These are phyloP conservation scores for Ceratocystis variospora DNA, from an alignment of 2,329 filamentous ascomycete species.

Conservation along the genomic window DNA sequence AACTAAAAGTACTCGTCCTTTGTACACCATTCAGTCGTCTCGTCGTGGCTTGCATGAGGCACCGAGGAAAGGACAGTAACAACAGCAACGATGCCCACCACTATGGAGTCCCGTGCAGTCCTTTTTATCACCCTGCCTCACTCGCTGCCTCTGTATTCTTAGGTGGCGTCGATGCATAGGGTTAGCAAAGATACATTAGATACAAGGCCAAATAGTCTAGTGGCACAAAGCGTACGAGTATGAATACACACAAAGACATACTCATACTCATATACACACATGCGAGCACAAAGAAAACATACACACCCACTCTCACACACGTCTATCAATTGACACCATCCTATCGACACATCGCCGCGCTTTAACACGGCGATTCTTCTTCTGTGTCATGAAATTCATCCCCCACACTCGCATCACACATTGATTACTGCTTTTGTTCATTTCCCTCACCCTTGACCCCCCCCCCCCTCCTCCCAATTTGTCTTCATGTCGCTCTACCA, in stretches of 20 bases:
- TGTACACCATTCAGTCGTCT: not conserved
- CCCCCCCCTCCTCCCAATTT: not conserved
- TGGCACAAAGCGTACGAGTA: not conserved
- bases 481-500: not conserved
- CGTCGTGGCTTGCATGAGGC: not conserved
- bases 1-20: not conserved
- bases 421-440: not conserved
- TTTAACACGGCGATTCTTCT: not conserved
- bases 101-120: not conserved
- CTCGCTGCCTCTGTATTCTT: too few relatives aligned
- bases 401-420: not conserved
- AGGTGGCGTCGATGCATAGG: not conserved
- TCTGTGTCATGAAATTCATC: constrained; percentile 6
- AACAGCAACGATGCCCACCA: not conserved
- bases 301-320: not conserved
- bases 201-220: not conserved
- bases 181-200: not conserved
- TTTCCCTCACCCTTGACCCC: not conserved
- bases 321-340: not conserved
- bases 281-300: not conserved
- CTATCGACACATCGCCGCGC: not conserved
- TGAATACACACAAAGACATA: not conserved
- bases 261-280: not conserved
- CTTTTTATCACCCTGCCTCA: not conserved
- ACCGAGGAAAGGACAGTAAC: not conserved